phyloP scores from a whole-genome alignment of 192 early-diverging fungal genomes.

The Entomortierella chlamydospora region DNA sequence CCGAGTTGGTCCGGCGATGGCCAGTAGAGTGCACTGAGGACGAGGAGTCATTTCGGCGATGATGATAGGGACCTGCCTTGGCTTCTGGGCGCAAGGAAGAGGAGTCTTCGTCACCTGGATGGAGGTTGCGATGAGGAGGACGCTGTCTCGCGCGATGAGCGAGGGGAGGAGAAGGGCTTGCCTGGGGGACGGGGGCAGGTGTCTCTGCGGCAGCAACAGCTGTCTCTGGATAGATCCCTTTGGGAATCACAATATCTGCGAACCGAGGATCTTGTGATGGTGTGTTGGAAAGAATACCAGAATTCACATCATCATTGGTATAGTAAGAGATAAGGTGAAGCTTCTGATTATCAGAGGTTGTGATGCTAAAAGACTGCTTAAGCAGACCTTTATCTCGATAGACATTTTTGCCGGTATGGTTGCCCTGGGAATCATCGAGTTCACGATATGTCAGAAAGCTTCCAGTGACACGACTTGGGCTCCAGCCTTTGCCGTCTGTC shows the following conservation, averaged over 20 bases:
- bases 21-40: slow-evolving; percentile 31
- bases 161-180: slow-evolving; percentile 38
- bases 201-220: slow-evolving; percentile 8
- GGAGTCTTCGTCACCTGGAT: slow-evolving; percentile 28
- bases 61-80: slow-evolving; percentile 29
- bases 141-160: slow-evolving; percentile 27
- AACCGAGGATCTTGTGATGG: slow-evolving; percentile 77
- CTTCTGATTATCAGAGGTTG: slow-evolving; percentile 81
- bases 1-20: slow-evolving; percentile 47
- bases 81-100: slow-evolving; percentile 11
- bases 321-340: slow-evolving; percentile 93
- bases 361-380: slow-evolving; percentile 93
- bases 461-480: slow-evolving; percentile 87
- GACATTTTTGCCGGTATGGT: slow-evolving; percentile 43
- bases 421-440: slow-evolving; percentile 63
- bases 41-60: slow-evolving; percentile 39
- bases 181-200: slow-evolving; percentile 5
- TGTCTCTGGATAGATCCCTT: slow-evolving; percentile 87
- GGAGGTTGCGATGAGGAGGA: slow-evolving; percentile 10
- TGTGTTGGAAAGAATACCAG: slow-evolving; percentile 66
- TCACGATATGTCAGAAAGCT: slow-evolving; percentile 92
- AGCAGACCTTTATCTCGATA: slow-evolving; percentile 86
- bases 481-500: slow-evolving; percentile 96
- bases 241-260: slow-evolving; percentile 75
- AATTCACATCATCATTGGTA: slow-evolving; percentile 79